A percentile compares a stretch with the other conserved stretches of the same genome.
phyloP scores from a whole-genome alignment of 1,139 yeast genomes.

The Casaregolazyma suthepensis region DNA sequence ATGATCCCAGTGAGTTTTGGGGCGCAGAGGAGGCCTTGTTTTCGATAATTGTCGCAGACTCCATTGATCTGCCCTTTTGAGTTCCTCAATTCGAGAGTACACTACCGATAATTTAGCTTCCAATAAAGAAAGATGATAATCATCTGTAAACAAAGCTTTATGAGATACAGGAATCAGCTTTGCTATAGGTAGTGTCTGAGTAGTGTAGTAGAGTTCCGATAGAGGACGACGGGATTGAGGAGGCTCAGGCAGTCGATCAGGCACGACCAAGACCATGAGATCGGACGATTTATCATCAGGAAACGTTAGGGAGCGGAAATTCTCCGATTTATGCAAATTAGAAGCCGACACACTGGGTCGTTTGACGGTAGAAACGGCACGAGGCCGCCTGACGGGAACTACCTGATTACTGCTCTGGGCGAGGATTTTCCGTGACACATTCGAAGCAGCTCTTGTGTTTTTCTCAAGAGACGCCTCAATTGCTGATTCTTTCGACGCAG shows the following conservation, averaged over 20 bases:
- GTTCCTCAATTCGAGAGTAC: slow-evolving; percentile 85
- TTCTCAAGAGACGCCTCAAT: background rate
- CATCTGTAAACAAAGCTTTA: slow-evolving; percentile 76
- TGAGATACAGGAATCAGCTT: slow-evolving; percentile 80
- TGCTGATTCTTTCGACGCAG: background rate
- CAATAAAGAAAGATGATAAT: slow-evolving; percentile 77
- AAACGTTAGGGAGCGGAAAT: slow-evolving; percentile 13
- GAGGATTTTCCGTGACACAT: background rate
- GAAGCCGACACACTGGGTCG: background rate
- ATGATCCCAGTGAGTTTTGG: slow-evolving; percentile 62
- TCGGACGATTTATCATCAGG: slow-evolving; percentile 22
- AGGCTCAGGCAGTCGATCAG: slow-evolving; percentile 33
- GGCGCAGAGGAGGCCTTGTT: slow-evolving; percentile 60
- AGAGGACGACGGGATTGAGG: slow-evolving; percentile 43
- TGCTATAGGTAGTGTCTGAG: slow-evolving; percentile 80
- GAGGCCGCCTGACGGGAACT: background rate
- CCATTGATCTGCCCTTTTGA: slow-evolving; percentile 86
- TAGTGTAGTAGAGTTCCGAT: slow-evolving; percentile 78
- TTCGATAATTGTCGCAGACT: slow-evolving; percentile 78
- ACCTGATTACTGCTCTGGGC: background rate
- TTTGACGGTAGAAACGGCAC: background rate
- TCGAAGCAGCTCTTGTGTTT: background rate
- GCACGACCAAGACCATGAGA: slow-evolving; percentile 30
- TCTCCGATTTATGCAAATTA: slow-evolving; percentile 2
- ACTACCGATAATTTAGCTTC: slow-evolving; percentile 94